Evolutionary conservation across 768 basidiomycete species (phyloP).

Genomic region (Boletales sp.): DNA sequence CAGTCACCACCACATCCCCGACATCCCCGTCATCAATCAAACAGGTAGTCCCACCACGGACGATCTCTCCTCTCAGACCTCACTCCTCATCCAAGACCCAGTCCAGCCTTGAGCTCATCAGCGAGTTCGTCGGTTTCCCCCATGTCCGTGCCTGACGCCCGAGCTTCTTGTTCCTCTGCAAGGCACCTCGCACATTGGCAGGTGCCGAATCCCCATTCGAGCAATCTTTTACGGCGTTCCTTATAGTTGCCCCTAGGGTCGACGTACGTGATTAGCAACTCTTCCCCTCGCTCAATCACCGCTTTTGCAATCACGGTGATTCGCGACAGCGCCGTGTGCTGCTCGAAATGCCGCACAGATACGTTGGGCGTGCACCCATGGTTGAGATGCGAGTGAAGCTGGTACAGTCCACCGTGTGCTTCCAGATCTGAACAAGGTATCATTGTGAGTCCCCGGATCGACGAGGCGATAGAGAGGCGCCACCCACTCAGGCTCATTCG

Average conservation of each 20-base stretch:
- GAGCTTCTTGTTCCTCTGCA: slow-evolving; percentile 45
- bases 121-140: slow-evolving; percentile 45
- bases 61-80: too few relatives aligned
- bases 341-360: slow-evolving; percentile 74
- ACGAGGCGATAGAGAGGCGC: background rate
- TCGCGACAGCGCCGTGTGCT: slow-evolving; percentile 62
- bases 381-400: slow-evolving; percentile 83
- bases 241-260: slow-evolving; percentile 45
- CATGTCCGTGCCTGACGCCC: background rate
- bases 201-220: slow-evolving; percentile 72
- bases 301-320: slow-evolving; percentile 71
- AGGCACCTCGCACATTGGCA: slow-evolving; percentile 70
- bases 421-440: slow-evolving; percentile 77
- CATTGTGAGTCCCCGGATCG: too few relatives aligned
- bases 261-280: slow-evolving; percentile 77
- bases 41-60: too few relatives aligned
- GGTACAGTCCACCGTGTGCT: slow-evolving; percentile 83
- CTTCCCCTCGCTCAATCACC: slow-evolving; percentile 65
- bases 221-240: slow-evolving; percentile 49
- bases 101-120: slow-evolving; percentile 58
- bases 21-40: too few relatives aligned
- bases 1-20: too few relatives aligned
- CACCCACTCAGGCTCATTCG: slow-evolving; percentile 77
- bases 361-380: slow-evolving; percentile 80
- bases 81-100: slow-evolving; percentile 44